Percentiles rank a stretch among this genome's conserved stretches.
phyloP scores from a whole-genome alignment of 2,329 filamentous ascomycete species.

The Mycosphaerelloides madeirae region DNA sequence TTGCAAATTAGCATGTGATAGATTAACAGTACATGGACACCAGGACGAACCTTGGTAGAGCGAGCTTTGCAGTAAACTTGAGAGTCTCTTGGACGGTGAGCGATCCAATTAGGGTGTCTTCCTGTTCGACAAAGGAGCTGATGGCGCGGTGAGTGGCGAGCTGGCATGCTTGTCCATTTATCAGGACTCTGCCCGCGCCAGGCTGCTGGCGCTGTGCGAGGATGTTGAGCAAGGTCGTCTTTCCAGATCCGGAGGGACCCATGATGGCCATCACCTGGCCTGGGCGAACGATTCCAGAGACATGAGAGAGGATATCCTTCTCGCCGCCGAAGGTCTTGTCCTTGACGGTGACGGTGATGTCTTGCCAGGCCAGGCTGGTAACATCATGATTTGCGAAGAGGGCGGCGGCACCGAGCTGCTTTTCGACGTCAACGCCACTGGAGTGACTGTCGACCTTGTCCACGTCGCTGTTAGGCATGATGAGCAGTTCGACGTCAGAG shows the following conservation, averaged over 20 bases:
- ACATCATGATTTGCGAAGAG: constrained; percentile 56
- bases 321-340: constrained; percentile 58
- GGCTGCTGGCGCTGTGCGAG: constrained; percentile 58
- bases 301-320: constrained; percentile 32
- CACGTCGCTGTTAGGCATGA: constrained; percentile 13
- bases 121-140: constrained; percentile 75
- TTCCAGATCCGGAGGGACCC: constrained; percentile 66
- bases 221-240: constrained; percentile 76
- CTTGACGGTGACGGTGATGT: constrained; percentile 63
- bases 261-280: constrained; percentile 72
- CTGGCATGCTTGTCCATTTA: constrained; percentile 53
- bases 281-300: constrained; percentile 35
- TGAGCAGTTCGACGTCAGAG: constrained; percentile 20
- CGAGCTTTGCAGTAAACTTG: constrained; percentile 65
- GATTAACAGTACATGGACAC: constrained; percentile 37
- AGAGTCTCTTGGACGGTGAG: constrained; percentile 74
- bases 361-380: constrained; percentile 57
- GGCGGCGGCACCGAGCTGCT: constrained; percentile 8
- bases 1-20: constrained; percentile 45
- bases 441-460: constrained; percentile 1
- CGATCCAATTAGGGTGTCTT: constrained; percentile 74
- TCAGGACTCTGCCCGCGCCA: constrained; percentile 47
- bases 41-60: constrained; percentile 45
- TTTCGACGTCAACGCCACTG: constrained; percentile 16
- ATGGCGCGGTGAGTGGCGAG: constrained; percentile 45